Evolutionary conservation across 140 eudicot species (phyloP).

Genomic region (Flaveria floridana): DNA sequence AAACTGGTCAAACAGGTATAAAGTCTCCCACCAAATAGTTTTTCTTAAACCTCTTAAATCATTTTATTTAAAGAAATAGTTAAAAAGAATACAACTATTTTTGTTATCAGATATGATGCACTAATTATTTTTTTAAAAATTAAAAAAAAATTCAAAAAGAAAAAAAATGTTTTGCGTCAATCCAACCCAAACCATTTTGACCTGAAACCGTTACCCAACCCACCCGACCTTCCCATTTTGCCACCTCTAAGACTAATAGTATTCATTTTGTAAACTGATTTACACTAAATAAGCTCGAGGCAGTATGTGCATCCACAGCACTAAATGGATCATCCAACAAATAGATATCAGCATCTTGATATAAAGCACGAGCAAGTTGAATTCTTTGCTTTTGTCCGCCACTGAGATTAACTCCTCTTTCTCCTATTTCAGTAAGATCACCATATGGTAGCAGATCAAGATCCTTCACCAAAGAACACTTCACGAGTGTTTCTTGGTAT

Average conservation of each 20-base stretch:
- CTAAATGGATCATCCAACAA: slow-evolving; percentile 97
- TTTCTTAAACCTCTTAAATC: background rate
- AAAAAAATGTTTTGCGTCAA: background rate
- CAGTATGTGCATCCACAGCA: slow-evolving; percentile 98
- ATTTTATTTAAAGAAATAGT: background rate
- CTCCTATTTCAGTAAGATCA: slow-evolving; percentile 95
- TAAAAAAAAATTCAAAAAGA: no score
- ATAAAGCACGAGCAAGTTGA: slow-evolving; percentile 97
- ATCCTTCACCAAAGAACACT: slow-evolving; percentile 77
- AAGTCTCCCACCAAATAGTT: background rate
- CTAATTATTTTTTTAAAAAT: background rate
- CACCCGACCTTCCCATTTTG: background rate
- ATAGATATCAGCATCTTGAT: slow-evolving; percentile 91
- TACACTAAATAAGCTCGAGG: slow-evolving; percentile 79
- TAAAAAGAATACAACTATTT: background rate
- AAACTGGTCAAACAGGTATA: background rate
- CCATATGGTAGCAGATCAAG: slow-evolving; percentile 71
- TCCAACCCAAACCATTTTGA: background rate
- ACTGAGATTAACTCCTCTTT: slow-evolving; percentile 94
- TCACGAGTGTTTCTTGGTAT: slow-evolving; percentile 69
- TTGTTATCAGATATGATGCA: background rate
- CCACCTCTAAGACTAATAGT: background rate
- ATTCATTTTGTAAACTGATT: background rate
- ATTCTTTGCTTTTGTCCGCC: slow-evolving; percentile 97
- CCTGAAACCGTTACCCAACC: background rate